A percentile compares a stretch with the other conserved stretches of the same genome.
phyloP scores from a whole-genome alignment of 305 asterid genomes.

The Stenogyne calaminthoides region DNA sequence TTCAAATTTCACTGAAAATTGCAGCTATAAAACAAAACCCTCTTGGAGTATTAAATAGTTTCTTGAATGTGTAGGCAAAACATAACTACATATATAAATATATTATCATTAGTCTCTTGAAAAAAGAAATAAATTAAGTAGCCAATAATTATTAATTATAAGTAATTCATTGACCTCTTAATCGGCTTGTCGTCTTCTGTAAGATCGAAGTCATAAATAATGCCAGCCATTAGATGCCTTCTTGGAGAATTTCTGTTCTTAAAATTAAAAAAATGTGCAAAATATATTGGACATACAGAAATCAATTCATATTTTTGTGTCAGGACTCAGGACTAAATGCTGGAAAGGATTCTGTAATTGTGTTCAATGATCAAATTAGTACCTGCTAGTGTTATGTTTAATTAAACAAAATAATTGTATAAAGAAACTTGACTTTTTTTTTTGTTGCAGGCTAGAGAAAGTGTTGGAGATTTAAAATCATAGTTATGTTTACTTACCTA shows the following conservation, averaged over 20 bases:
- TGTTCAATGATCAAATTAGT: too few relatives aligned
- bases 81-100: neutral
- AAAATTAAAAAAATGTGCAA: neutral
- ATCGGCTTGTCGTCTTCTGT: slow-evolving; percentile 17
- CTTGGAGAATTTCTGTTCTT: slow-evolving; percentile 6
- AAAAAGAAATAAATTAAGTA: neutral
- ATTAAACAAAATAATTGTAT: neutral
- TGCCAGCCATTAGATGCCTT: slow-evolving; percentile 29
- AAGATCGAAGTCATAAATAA: neutral
- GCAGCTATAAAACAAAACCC: slow-evolving; percentile 1
- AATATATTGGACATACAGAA: neutral
- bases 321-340: neutral
- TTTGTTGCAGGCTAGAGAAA: too few relatives aligned
- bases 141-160: neutral
- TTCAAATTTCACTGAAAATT: slow-evolving; percentile 6
- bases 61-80: neutral
- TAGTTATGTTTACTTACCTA: too few relatives aligned
- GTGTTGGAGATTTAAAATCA: too few relatives aligned
- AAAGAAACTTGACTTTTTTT: too few relatives aligned
- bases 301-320: neutral
- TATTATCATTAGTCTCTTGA: slow-evolving; percentile 1
- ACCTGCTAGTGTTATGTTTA: neutral
- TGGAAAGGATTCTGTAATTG: neutral
- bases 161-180: slow-evolving; percentile 28
- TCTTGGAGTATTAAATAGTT: slow-evolving; percentile 2